These are phyloP conservation scores for Nannizzia gypsea DNA, from an alignment of 2,329 filamentous ascomycete genomes.

Conservation along the genomic window DNA sequence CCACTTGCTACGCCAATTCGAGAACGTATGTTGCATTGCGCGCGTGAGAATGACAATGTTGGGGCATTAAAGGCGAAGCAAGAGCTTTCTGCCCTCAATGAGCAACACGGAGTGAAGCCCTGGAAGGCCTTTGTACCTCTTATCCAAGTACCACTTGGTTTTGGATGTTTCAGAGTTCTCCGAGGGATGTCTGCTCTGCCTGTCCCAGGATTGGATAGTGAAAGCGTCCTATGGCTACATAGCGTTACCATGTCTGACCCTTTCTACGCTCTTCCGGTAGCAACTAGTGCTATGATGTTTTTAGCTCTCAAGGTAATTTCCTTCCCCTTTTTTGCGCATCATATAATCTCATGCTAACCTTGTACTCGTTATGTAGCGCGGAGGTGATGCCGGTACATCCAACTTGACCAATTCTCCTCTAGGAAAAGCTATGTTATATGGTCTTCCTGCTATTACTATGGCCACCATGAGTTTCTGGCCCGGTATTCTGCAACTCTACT, in stretches of 20 bases:
- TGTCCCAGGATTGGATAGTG: conserved; percentile 63
- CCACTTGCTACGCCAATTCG: conserved; percentile 46
- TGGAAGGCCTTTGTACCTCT: conserved; percentile 45
- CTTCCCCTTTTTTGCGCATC: neutral
- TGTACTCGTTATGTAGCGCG: conserved; percentile 15
- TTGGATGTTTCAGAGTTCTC: conserved; percentile 68
- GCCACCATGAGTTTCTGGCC: conserved; percentile 45
- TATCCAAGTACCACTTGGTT: conserved; percentile 59
- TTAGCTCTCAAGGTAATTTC: conserved; percentile 46
- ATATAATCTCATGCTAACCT: neutral
- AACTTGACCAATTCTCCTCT: conserved; percentile 19
- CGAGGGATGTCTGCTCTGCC: conserved; percentile 64
- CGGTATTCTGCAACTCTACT: conserved; percentile 51
- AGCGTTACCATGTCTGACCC: conserved; percentile 71
- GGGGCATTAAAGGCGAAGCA: conserved; percentile 37
- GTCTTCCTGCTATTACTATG: conserved; percentile 44
- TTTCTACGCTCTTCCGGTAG: conserved; percentile 58
- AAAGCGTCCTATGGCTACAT: conserved; percentile 63
- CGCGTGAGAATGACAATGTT: conserved; percentile 35
- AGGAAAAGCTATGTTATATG: conserved; percentile 22
- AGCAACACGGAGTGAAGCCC: conserved; percentile 43
- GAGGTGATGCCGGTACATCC: conserved; percentile 27
- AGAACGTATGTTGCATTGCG: conserved; percentile 41
- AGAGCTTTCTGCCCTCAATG: conserved; percentile 43
- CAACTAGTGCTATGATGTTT: conserved; percentile 47